Evolutionary conservation across 2,329 filamentous ascomycete species (phyloP), one percentile per base, ranked within the genome.

Genomic region (Xylariaceae sp.): DNA sequence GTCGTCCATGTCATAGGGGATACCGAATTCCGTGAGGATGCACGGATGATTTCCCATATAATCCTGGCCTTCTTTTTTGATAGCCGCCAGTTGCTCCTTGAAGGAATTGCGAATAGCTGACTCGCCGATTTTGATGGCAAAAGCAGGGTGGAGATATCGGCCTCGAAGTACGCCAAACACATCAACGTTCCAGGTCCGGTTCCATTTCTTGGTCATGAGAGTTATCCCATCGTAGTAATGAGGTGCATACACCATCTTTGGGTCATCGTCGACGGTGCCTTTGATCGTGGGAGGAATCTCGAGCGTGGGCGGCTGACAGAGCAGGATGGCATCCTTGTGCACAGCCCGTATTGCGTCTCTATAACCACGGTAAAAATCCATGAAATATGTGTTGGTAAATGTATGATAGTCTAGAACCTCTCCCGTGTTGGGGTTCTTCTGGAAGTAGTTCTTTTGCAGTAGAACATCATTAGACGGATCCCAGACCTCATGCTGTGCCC

Each of bases 201-300:
- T 99, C 94, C 94, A 99, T 74, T 96, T 96, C 76, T 99, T 99
- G 10, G 91, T 97, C 82, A 99, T 89, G 3, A 99, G 80, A 0
- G 94, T 99, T 58, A 99, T 88, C 9, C 94, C 94, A 68, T 99
- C 94, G 73, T 99, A 99, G 72, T 90, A 99, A 74, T 99, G 94
- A 1, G 92, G 91, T 8, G 94, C 88, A 73, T 97, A 97, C 2
- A 92, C 89, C 83, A 97, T 88, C 63, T 88, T 90, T 2, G 86
- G 86, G 67, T 99, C 92, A 68, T 97, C 92, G 70, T 97, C 93
- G 34, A 81, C 78, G 0, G 92, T 96, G 10, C 87, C 92, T 73
- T 94, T 96, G 71, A 97, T 88, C 50, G 80, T 80, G 0, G 95
- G 94, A 0, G 94, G 94, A 10, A 99, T 84, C 75, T 99, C 94